Evolutionary conservation across 129 eudicot species (phyloP), one percentile per base, ranked within the genome.

Genomic region (Saussurea involucrata): DNA sequence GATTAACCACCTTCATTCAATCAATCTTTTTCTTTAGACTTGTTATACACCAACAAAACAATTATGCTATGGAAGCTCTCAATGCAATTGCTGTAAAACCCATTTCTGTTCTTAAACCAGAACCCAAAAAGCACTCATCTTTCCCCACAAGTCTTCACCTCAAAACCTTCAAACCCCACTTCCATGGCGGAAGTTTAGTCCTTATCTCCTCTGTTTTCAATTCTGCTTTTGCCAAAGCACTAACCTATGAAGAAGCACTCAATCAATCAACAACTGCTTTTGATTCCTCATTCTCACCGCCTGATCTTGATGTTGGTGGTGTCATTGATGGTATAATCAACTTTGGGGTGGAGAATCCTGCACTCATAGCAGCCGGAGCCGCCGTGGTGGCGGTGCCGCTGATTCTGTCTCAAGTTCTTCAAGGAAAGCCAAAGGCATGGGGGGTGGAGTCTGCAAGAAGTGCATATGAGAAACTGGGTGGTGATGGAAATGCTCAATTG

Each of bases 231-330:
- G 96, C 97, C 12, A 83, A 66, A 78, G 97, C 99, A 9, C 81
- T 92, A 12, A 86, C 99, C 7, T 95, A 92, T 77, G 92, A 95
- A 25, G 99, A 95, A 82, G 99, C 95, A 69, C 84, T 95, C 6
- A 83, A 72, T 25, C 97, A 92, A 68, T 88, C 99, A 68, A 77
- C 72, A 66, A 79, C 73, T 15, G 27, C 83, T 36, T 71, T 85
- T 11, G 87, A 74, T n/a, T 25, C 86, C n/a, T 69, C 85, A 44
- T 71, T 82, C 46, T 34, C 83, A 37, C 0, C 71, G 20, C 84
- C 84, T 74, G 97, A 88, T 69, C 31, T 89, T 68, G 98, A 90
- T 68, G 55, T 83, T 7, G 68, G 75, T 36, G 93, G 88, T 69
- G 73, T 68, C 40, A 24, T 88, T 63, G 92, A 90, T 27, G 55